Evolutionary conservation across 164 flowering plant species (phyloP), one percentile per base, ranked within the genome.

Genomic region (Aristolochia californica): DNA sequence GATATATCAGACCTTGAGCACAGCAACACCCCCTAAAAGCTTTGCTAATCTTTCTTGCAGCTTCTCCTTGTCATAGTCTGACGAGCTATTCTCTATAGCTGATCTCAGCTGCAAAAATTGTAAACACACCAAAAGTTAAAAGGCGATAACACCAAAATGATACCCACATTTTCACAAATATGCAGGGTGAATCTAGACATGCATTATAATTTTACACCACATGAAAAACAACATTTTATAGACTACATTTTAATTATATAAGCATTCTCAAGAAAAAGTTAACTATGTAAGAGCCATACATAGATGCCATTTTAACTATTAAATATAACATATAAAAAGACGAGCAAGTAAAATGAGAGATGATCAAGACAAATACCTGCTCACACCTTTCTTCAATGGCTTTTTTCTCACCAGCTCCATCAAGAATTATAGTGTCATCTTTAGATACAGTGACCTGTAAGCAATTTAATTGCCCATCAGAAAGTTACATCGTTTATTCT

Each of bases 11-110:
- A 86, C 98, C 95, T 91, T 91, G 51, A 91, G 72, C 5, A 91
- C 95, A 49, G 96, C 98, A 66, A 91, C 91, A 57, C 97, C 97
- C 50, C 96, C 98, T 63, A 95, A 88, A 52, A 91, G 87, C 67
- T 88, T 91, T 14, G 98, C 95, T 60, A 91, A 70, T 53, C 98
- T 78, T 63, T 91, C 98, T 71, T 91, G 96, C 56, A 83, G 63
- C 74, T 91, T 91, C 65, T 91, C 96, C 62, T 78, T 86, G 74
- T 91, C 98, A 77, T 85, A 91, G 38, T 88, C 96, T 22, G 98
- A 88, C 60, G 95, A 83, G 72, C 96, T 82, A 43, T 58, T 20
- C 60, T 88, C 95, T 38, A 91, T 74, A 30, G 77, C 70, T 16
- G 95, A 74, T 61, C 96, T 75, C 43, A 91, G 76, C 96, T 91